phyloP scores from a whole-genome alignment of 1,284 basidiomycete species.

The Cryptococcus amylolentus region DNA sequence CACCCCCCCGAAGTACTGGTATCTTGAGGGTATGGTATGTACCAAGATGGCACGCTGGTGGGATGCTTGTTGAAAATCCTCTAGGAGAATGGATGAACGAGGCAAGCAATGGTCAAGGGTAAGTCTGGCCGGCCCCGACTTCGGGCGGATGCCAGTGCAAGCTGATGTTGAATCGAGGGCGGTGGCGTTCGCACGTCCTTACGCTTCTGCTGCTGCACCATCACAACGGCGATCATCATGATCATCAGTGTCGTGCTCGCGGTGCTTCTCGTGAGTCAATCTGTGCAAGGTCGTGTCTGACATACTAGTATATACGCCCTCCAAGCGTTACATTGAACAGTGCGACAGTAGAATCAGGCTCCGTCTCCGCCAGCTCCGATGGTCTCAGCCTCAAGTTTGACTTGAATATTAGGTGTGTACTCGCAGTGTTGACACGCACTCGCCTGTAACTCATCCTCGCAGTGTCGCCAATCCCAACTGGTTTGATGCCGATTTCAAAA shows the following conservation, averaged over 20 bases:
- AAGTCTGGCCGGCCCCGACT: slow-evolving; percentile 6
- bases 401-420: slow-evolving; percentile 63
- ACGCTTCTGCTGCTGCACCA: slow-evolving; percentile 51
- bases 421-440: background rate
- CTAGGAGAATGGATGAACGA: slow-evolving; percentile 45
- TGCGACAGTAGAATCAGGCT: slow-evolving; percentile 52
- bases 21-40: slow-evolving; percentile 46
- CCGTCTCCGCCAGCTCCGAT: slow-evolving; percentile 30
- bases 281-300: background rate
- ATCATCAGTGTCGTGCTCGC: slow-evolving; percentile 67
- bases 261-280: slow-evolving; percentile 62
- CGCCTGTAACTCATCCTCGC: background rate
- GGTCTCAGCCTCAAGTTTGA: slow-evolving; percentile 64
- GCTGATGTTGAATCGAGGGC: slow-evolving; percentile 26
- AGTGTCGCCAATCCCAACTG: slow-evolving; percentile 84
- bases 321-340: slow-evolving; percentile 66
- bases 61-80: background rate
- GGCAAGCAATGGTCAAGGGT: slow-evolving; percentile 49
- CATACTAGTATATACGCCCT: slow-evolving; percentile 68
- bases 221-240: slow-evolving; percentile 51
- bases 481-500: slow-evolving; percentile 68
- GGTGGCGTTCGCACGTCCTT: slow-evolving; percentile 37
- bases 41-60: background rate
- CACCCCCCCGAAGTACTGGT: slow-evolving; percentile 48
- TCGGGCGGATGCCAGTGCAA: background rate